Conservation (phyloP, 164 flowering plant species). For the Magnolia changhungtana region DNA sequence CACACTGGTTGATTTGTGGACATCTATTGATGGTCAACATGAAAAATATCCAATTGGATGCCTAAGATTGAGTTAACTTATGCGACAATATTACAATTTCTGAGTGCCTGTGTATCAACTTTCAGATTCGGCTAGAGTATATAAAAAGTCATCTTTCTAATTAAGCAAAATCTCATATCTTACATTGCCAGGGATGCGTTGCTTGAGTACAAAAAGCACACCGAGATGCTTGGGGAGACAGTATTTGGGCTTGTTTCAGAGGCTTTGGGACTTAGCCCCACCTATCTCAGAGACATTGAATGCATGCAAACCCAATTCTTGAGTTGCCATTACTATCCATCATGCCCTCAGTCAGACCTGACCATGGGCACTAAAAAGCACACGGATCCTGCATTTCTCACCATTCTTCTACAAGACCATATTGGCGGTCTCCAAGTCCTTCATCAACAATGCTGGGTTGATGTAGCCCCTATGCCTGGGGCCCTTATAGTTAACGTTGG, state of each 20-base stretch:
- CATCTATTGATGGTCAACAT: no score
- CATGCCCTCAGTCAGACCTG: constrained; percentile 29
- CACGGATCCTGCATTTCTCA: constrained; percentile 24
- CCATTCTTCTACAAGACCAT: constrained; percentile 26
- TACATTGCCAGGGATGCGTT: constrained; percentile 14
- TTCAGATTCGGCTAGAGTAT: no score
- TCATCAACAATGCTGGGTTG: constrained; percentile 20
- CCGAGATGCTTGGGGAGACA: constrained; percentile 17
- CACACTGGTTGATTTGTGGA: no score
- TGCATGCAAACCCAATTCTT: constrained; percentile 17
- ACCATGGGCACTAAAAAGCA: constrained; percentile 28
- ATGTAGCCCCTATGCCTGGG: constrained; percentile 21
- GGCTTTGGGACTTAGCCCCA: constrained; percentile 29
- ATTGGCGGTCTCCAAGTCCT: constrained; percentile 30
- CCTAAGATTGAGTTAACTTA: no score
- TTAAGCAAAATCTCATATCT: no score
- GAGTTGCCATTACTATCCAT: constrained; percentile 24
- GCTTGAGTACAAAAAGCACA: constrained; percentile 9
- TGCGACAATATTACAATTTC: no score
- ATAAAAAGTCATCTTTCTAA: no score
- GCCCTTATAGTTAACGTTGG: constrained; percentile 26
- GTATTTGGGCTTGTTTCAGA: constrained; percentile 22
- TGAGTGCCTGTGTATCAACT: no score
- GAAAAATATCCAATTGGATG: no score
- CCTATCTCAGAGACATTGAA: constrained; percentile 17